phyloP scores from a whole-genome alignment of 202 grass and related monocot species.

The Eragrostis tef region DNA sequence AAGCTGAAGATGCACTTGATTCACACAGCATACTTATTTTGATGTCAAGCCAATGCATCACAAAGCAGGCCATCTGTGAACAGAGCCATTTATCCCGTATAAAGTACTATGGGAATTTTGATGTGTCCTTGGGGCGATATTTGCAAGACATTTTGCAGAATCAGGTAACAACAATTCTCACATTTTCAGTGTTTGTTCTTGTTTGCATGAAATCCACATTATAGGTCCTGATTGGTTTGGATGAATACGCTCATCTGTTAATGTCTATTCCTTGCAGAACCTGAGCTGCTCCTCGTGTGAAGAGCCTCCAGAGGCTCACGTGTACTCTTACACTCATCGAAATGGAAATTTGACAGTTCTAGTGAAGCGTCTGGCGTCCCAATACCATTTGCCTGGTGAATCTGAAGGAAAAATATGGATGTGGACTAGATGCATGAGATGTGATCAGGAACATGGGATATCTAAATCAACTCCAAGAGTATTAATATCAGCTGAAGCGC shows the following conservation, averaged over 20 bases:
- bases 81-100: conserved; percentile 80
- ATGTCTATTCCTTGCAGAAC: conserved; percentile 56
- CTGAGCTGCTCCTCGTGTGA: conserved; percentile 65
- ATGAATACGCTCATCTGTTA: conserved; percentile 37
- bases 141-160: conserved; percentile 83
- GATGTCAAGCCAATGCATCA: conserved; percentile 77
- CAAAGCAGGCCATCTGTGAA: conserved; percentile 71
- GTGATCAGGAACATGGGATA: conserved; percentile 63
- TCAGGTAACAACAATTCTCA: conserved; percentile 61
- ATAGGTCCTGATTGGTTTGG: conserved; percentile 16
- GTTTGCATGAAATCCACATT: conserved; percentile 21
- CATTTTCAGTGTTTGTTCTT: conserved; percentile 33
- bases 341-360: conserved; percentile 91
- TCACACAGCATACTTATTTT: conserved; percentile 86
- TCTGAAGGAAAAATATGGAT: conserved; percentile 95
- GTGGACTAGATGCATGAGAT: conserved; percentile 95
- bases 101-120: conserved; percentile 93
- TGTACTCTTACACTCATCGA: conserved; percentile 85
- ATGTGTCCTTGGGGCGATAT: conserved; percentile 88
- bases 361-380: conserved; percentile 55
- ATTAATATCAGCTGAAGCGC: conserved; percentile 76
- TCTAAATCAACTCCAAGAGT: conserved; percentile 77
- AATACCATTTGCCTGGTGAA: conserved; percentile 66
- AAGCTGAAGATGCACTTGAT: conserved; percentile 67
- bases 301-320: conserved; percentile 73